Conservation (phyloP, 1,284 basidiomycete species). For the Dichomitus squalens region DNA sequence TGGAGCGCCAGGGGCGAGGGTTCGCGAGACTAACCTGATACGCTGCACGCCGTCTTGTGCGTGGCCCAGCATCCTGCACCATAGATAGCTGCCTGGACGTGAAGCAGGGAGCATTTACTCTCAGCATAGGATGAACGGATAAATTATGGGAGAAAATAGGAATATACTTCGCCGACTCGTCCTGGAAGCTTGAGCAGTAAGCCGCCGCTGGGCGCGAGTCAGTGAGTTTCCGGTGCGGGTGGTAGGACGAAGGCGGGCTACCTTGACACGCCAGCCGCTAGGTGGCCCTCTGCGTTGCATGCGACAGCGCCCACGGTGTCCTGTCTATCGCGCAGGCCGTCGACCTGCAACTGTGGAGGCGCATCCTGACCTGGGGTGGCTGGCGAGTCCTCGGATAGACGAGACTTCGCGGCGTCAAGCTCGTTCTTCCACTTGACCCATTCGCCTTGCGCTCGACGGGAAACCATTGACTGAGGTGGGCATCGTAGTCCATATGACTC, state of each 20-base stretch:
- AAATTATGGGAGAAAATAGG: not conserved
- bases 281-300: conserved; percentile 43
- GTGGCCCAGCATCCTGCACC: conserved; percentile 75
- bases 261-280: conserved; percentile 79
- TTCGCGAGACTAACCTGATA: conserved; percentile 52
- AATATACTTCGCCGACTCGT: conserved; percentile 65
- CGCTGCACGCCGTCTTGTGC: conserved; percentile 57
- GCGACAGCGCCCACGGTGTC: conserved; percentile 79
- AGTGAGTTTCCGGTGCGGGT: not conserved
- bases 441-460: conserved; percentile 48
- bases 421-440: conserved; percentile 64
- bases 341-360: not conserved
- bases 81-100: conserved; percentile 55
- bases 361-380: not conserved
- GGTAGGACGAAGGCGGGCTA: conserved; percentile 21
- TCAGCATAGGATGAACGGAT: not conserved
- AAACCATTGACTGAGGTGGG: conserved; percentile 47
- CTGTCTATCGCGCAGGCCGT: conserved; percentile 44
- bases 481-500: conserved; percentile 36
- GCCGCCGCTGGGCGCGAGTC: conserved; percentile 55
- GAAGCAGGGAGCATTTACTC: not conserved
- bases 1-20: not conserved
- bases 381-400: not conserved
- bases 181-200: conserved; percentile 72
- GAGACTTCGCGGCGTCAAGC: conserved; percentile 31